A percentile compares a stretch with the other conserved stretches of the same genome.
Evolutionary conservation across 306 rosid species (phyloP).

Genomic region (Castanea sativa): DNA sequence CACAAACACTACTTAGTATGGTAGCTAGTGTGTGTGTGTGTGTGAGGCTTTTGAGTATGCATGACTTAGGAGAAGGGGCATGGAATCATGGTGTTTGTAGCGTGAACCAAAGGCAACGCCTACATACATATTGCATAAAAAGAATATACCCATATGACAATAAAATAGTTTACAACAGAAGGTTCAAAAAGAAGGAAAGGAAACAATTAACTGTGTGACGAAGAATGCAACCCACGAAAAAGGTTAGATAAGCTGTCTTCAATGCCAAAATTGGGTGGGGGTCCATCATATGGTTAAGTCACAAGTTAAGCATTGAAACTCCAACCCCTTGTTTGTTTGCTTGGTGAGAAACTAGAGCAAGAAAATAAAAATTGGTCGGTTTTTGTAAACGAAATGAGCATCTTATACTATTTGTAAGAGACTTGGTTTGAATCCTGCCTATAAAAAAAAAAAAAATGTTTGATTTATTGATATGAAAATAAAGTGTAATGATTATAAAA

Average conservation of each 20-base stretch:
- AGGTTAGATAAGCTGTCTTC: conserved; percentile 20
- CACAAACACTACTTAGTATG: conserved; percentile 24
- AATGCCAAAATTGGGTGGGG: conserved; percentile 30
- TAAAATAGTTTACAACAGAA: conserved; percentile 20
- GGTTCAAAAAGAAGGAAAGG: conserved; percentile 14
- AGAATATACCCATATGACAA: conserved; percentile 22
- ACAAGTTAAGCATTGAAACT: conserved; percentile 35
- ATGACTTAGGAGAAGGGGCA: conserved; percentile 46
- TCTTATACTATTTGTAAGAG: neutral
- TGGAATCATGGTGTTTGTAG: conserved; percentile 52
- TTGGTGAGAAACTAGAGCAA: conserved; percentile 27
- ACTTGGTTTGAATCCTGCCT: no score
- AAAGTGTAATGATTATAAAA: no score
- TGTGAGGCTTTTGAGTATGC: conserved; percentile 40
- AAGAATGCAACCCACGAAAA: conserved; percentile 27
- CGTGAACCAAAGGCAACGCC: conserved; percentile 50
- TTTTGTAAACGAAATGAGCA: conserved; percentile 29
- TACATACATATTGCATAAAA: conserved; percentile 29
- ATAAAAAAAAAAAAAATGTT: no score
- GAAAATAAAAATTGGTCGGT: conserved; percentile 14
- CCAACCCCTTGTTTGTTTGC: conserved; percentile 21
- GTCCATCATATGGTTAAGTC: conserved; percentile 33
- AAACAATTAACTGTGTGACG: conserved; percentile 34
- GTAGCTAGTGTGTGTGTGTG: neutral
- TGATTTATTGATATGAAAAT: no score